These are phyloP conservation scores for Xylaria multiplex DNA, from an alignment of 2,329 filamentous ascomycete genomes.

Conservation along the genomic window DNA sequence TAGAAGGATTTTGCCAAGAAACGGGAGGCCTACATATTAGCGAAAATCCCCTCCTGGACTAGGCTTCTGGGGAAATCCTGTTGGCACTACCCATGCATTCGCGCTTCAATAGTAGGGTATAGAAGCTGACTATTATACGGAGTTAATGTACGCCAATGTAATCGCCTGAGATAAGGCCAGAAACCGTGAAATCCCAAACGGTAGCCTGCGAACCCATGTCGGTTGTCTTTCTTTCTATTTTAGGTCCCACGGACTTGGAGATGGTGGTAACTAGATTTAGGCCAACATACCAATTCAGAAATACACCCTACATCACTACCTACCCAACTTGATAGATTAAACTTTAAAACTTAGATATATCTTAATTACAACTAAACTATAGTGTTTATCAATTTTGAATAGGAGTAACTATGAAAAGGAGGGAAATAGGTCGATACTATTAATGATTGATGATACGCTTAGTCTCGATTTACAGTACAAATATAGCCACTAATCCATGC, in stretches of 20 bases:
- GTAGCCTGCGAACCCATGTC: neutral
- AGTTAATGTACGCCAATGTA: neutral
- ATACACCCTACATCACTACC: neutral
- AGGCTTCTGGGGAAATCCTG: neutral
- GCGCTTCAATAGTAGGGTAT: neutral
- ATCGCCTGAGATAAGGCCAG: neutral
- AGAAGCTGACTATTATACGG: neutral
- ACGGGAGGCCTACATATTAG: neutral
- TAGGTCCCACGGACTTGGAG: neutral
- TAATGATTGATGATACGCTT: neutral
- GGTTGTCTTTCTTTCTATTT: slow-evolving; percentile 7
- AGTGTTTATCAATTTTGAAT: neutral
- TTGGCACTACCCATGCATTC: neutral
- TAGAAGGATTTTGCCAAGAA: slow-evolving; percentile 9
- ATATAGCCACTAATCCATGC: slow-evolving; percentile 1
- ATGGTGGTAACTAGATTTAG: no score
- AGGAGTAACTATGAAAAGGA: neutral
- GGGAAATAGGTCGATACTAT: neutral
- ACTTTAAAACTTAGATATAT: neutral
- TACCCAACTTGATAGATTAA: neutral
- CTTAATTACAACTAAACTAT: neutral
- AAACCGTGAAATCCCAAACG: neutral
- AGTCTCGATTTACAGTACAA: neutral
- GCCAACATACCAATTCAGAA: neutral
- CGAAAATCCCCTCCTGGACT: neutral